Conservation (phyloP, 805 yeast species). For the Dipodascus albidus region DNA sequence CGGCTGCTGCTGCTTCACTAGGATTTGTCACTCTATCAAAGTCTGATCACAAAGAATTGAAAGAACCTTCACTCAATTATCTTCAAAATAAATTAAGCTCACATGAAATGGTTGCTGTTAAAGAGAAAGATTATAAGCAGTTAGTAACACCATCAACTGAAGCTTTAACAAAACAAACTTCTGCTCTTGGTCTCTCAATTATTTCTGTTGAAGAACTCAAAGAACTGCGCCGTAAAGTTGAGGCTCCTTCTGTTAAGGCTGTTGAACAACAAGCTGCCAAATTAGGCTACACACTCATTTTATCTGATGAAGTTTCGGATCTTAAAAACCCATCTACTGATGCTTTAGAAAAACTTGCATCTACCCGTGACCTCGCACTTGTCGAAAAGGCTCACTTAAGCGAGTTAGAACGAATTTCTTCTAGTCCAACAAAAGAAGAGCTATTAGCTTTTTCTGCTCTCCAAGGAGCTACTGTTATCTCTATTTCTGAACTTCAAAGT, state of each 20-base stretch:
- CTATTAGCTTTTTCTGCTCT: slow-evolving; percentile 10
- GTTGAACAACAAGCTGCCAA: slow-evolving; percentile 5
- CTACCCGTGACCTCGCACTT: slow-evolving; percentile 17
- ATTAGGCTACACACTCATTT: slow-evolving; percentile 20
- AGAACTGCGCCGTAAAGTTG: slow-evolving; percentile 3
- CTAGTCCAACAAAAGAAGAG: slow-evolving; percentile 10
- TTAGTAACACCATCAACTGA: slow-evolving; percentile 10
- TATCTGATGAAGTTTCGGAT: slow-evolving; percentile 11
- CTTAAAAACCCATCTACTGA: slow-evolving; percentile 10
- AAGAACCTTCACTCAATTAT: slow-evolving; percentile 9
- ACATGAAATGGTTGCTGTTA: background rate
- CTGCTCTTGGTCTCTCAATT: slow-evolving; percentile 19
- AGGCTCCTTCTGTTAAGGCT: slow-evolving; percentile 4
- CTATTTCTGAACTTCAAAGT: slow-evolving; percentile 10
- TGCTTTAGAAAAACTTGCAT: slow-evolving; percentile 9
- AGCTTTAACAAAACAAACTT: slow-evolving; percentile 18
- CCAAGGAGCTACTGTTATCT: slow-evolving; percentile 13
- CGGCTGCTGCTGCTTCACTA: slow-evolving; percentile 18
- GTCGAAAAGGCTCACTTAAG: slow-evolving; percentile 11
- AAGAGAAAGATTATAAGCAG: background rate
- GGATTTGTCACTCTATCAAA: slow-evolving; percentile 14
- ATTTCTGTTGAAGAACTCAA: slow-evolving; percentile 12
- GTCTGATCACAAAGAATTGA: slow-evolving; percentile 9
- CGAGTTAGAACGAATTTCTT: slow-evolving; percentile 12
- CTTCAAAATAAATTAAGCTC: slow-evolving; percentile 1